Conservation (phyloP, 495 filamentous ascomycete species). For the Trichoderma asperelloides region DNA sequence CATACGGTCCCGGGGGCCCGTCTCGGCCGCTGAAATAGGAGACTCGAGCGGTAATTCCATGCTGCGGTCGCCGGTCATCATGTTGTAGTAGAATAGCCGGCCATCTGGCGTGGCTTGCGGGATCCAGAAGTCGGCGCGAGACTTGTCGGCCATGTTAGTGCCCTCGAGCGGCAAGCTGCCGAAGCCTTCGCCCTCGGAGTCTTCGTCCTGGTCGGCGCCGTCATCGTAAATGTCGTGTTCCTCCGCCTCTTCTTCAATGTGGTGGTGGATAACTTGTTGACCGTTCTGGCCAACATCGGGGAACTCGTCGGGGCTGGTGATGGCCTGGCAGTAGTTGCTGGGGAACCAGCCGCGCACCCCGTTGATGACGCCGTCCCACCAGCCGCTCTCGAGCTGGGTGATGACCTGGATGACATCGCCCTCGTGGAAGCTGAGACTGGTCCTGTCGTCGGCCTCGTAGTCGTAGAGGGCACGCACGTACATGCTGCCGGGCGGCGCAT, state of each 20-base stretch:
- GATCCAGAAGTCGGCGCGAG: constrained; percentile 95
- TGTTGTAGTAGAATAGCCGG: constrained; percentile 95
- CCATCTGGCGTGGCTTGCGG: constrained; percentile 94
- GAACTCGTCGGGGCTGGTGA: constrained; percentile 61
- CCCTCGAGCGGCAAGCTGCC: constrained; percentile 62
- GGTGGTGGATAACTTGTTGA: constrained; percentile 43
- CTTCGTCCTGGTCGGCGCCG: constrained; percentile 47
- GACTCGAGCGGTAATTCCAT: constrained; percentile 92
- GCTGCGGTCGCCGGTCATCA: constrained; percentile 82
- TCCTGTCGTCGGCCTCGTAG: constrained; percentile 93
- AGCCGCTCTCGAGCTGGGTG: constrained; percentile 93
- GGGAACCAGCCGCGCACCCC: constrained; percentile 96
- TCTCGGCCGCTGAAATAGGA: constrained; percentile 70
- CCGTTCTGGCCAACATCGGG: constrained; percentile 49
- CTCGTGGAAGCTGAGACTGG: constrained; percentile 89
- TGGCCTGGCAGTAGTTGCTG: constrained; percentile 91
- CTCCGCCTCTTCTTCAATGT: constrained; percentile 63
- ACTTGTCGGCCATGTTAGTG: constrained; percentile 56
- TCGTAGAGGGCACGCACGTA: constrained; percentile 96
- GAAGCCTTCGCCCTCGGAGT: constrained; percentile 53
- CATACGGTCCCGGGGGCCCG: constrained; percentile 76
- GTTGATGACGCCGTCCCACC: constrained; percentile 98
- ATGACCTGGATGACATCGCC: constrained; percentile 97
- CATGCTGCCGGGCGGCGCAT: constrained; percentile 65
- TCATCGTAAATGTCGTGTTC: constrained; percentile 36